Evolutionary conservation across 2,329 filamentous ascomycete species (phyloP).

Genomic region (Emergomyces africanus): DNA sequence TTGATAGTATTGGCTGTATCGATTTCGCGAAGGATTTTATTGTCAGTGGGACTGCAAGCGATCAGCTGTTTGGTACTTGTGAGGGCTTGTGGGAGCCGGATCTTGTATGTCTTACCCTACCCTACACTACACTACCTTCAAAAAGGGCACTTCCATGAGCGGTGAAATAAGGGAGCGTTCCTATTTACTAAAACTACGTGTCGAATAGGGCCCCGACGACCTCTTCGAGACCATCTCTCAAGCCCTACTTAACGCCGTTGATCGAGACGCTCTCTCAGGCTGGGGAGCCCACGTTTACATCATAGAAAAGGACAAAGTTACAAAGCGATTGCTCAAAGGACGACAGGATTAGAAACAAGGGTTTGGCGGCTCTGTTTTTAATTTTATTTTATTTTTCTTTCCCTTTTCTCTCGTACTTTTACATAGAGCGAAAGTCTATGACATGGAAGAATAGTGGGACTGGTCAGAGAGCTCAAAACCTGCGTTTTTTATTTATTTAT

Average conservation of each 20-base stretch:
- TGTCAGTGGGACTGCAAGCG: conserved; percentile 86
- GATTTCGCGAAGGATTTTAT: conserved; percentile 99
- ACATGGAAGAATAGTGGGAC: not conserved
- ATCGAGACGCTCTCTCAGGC: conserved; percentile 89
- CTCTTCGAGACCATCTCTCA: conserved; percentile 98
- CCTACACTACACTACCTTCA: too few species aligned
- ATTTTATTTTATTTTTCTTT: not conserved
- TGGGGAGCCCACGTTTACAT: conserved; percentile 99
- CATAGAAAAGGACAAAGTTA: conserved; percentile 99
- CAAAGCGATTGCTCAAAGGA: conserved; percentile 95
- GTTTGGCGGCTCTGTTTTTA: not conserved
- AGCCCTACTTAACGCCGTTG: conserved; percentile 85
- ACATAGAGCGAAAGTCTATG: not conserved
- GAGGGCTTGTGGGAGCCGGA: conserved; percentile 97
- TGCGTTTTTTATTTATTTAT: not conserved
- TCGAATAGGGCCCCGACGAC: conserved; percentile 66
- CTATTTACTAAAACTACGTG: not conserved
- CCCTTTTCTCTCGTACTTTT: too few species aligned
- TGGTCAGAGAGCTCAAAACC: not conserved
- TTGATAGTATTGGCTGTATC: conserved; percentile 98
- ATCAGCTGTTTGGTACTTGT: conserved; percentile 98
- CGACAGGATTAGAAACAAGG: conserved; percentile 66
- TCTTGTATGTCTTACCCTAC: conserved; percentile 50
- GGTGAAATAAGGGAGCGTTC: not conserved
- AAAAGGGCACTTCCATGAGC: not conserved